A percentile compares a stretch with the other conserved stretches of the same genome.
phyloP scores from a whole-genome alignment of 495 filamentous ascomycete species.

The Oidiodendron maius region DNA sequence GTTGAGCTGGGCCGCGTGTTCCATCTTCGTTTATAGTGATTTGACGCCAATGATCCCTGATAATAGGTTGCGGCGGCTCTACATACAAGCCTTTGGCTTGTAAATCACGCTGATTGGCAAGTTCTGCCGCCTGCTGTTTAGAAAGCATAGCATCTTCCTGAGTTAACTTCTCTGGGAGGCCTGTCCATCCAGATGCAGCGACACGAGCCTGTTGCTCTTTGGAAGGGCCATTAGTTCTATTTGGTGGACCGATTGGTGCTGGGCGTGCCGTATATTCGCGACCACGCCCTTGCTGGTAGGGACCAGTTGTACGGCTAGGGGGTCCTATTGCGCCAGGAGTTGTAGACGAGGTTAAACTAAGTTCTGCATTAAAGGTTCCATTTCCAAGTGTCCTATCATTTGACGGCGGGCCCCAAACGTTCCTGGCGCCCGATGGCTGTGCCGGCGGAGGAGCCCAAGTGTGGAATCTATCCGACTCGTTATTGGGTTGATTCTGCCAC shows the following conservation, averaged over 20 bases:
- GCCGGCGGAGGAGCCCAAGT: slow-evolving; percentile 22
- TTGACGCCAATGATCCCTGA: slow-evolving; percentile 63
- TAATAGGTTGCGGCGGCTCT: slow-evolving; percentile 30
- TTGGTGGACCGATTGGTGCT: slow-evolving; percentile 39
- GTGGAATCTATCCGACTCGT: slow-evolving; percentile 12
- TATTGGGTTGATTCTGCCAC: slow-evolving; percentile 17
- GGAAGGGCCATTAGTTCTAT: slow-evolving; percentile 17
- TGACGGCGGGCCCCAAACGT: slow-evolving; percentile 66
- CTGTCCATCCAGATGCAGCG: slow-evolving; percentile 36
- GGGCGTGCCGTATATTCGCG: slow-evolving; percentile 30
- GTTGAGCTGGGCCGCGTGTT: slow-evolving; percentile 13
- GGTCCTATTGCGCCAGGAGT: slow-evolving; percentile 49
- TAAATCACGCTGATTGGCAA: slow-evolving; percentile 10
- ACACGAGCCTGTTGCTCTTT: slow-evolving; percentile 3
- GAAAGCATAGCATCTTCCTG: slow-evolving; percentile 32
- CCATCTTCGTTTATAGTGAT: slow-evolving; percentile 34
- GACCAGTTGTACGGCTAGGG: slow-evolving; percentile 35
- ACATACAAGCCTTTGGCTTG: slow-evolving; percentile 10
- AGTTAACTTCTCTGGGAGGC: slow-evolving; percentile 35
- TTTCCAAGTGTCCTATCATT: slow-evolving; percentile 69
- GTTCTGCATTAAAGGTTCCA: slow-evolving; percentile 66
- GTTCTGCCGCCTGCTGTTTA: slow-evolving; percentile 11
- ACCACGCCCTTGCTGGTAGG: slow-evolving; percentile 27
- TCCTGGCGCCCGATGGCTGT: slow-evolving; percentile 42
- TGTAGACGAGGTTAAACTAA: slow-evolving; percentile 36